phyloP scores from a whole-genome alignment of 495 filamentous ascomycete genomes.

The Penicillium coffeae region DNA sequence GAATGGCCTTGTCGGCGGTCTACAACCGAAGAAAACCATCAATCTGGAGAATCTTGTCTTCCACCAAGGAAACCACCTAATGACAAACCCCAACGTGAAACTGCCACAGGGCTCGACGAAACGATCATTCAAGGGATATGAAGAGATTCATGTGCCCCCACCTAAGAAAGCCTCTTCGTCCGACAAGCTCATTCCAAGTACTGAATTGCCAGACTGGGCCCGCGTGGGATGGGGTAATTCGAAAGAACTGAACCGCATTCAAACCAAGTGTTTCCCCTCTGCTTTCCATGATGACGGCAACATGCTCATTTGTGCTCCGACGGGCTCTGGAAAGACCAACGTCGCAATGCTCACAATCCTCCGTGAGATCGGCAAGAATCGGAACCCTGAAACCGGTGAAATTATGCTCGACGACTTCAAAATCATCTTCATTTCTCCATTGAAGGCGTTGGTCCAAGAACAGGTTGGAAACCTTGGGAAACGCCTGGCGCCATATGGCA shows the following conservation, averaged over 20 bases:
- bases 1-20: slow-evolving; percentile 70
- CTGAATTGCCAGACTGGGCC: slow-evolving; percentile 90
- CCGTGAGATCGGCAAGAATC: slow-evolving; percentile 93
- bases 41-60: slow-evolving; percentile 96
- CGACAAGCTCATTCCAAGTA: slow-evolving; percentile 74
- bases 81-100: slow-evolving; percentile 94
- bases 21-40: slow-evolving; percentile 82
- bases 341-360: slow-evolving; percentile 97
- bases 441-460: slow-evolving; percentile 95
- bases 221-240: slow-evolving; percentile 75
- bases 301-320: slow-evolving; percentile 95
- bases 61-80: slow-evolving; percentile 96
- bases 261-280: slow-evolving; percentile 84
- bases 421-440: slow-evolving; percentile 94
- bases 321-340: slow-evolving; percentile 97
- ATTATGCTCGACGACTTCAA: slow-evolving; percentile 96
- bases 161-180: slow-evolving; percentile 71
- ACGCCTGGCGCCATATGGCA: slow-evolving; percentile 83
- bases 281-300: slow-evolving; percentile 96
- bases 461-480: slow-evolving; percentile 96
- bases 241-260: slow-evolving; percentile 86
- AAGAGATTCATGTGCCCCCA: slow-evolving; percentile 93
- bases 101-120: slow-evolving; percentile 95
- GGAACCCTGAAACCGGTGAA: slow-evolving; percentile 79
- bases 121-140: slow-evolving; percentile 93